Conservation (phyloP, 2,329 filamentous ascomycete genomes). For the Penicillium sp. region DNA sequence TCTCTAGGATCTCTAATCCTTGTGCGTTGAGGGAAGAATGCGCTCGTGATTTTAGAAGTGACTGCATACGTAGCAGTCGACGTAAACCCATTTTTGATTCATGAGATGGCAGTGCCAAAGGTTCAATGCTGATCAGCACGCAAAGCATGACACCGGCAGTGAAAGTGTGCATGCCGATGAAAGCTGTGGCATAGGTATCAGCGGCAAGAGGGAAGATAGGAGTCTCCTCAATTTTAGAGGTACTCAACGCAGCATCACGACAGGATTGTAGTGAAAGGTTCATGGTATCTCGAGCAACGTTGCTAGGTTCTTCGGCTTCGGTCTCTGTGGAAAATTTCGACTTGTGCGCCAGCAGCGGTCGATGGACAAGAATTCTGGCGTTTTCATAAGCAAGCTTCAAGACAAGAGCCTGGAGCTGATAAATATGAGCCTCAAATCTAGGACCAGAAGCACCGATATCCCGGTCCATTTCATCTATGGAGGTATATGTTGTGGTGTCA, state of each 20-base stretch:
- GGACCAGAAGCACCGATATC: constrained; percentile 34
- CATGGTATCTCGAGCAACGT: constrained; percentile 6
- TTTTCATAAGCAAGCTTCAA: constrained; percentile 45
- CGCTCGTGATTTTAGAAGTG: constrained; percentile 22
- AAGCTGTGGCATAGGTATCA: constrained; percentile 34
- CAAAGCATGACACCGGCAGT: constrained; percentile 33
- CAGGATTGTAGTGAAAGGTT: constrained; percentile 23
- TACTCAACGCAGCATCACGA: constrained; percentile 30
- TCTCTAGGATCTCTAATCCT: constrained; percentile 30
- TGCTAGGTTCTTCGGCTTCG: not conserved
- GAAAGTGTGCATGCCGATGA: constrained; percentile 36
- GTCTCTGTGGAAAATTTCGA: not conserved
- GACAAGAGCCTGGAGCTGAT: constrained; percentile 41
- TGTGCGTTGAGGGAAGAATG: constrained; percentile 28
- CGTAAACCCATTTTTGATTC: constrained; percentile 30
- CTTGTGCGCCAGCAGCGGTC: constrained; percentile 34
- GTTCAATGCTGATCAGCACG: constrained; percentile 33
- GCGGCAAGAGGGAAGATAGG: constrained; percentile 27
- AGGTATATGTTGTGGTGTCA: constrained; percentile 17
- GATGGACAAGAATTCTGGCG: constrained; percentile 40
- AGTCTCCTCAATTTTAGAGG: constrained; percentile 17
- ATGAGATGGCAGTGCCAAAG: constrained; percentile 23
- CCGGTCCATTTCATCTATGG: constrained; percentile 28
- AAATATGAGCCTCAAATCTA: constrained; percentile 36
- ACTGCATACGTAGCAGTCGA: constrained; percentile 29